Base-by-base conservation (phyloP, 495 filamentous ascomycete species). In the Penicillium maclennaniae region DNA sequence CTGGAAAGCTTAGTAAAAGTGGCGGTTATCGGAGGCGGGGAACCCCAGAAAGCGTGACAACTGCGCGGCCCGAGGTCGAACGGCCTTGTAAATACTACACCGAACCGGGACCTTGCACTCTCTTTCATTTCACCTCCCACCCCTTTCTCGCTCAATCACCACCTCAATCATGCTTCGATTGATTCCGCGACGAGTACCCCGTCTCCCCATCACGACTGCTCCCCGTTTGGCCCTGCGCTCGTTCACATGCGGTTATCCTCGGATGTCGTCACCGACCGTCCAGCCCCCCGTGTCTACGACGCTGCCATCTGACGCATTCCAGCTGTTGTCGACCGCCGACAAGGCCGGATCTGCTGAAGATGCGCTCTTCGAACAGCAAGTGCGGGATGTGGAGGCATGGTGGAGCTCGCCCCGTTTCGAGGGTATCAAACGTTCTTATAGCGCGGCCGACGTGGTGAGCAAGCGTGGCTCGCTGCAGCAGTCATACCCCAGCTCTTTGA, bases 361-460 rank as follows among this genome's bases (percentile, higher is more conserved):
- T 73, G 82, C 80, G 0, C 74, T 96, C 0, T 91, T 87, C 69
- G 78, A 87, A 34, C 78, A 85, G 51, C 87, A 96, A 70, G 79
- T 97, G 26, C 77, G 84, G 55, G 85, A 88, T 60, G 88, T 98
- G 15, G 79, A 91, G 60, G 78, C 83, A 40, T 97, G 93, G 93
- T 97, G 91, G 91, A 76, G 77, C 26, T 82, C 83, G 34, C 84
- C 88, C 2, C 84, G 93, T 34, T 98, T 83, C 66, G 82, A 87
- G 47, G 92, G 89, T 17, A 96, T 97, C 73, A 91, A 86, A 76
- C 81, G 93, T 20, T 89, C 93, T 26, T 97, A 97, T 69, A 86
- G 85, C 2, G 88, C 93, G 6, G 87, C 81, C 54, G 92, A 96
- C 72, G 86, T 98, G 27, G 93, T 95, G 47, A 90, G 83, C 73